A percentile compares a stretch with the other conserved stretches of the same genome.
Conservation (phyloP, 805 yeast genomes). For the Teunomyces kruisii region DNA sequence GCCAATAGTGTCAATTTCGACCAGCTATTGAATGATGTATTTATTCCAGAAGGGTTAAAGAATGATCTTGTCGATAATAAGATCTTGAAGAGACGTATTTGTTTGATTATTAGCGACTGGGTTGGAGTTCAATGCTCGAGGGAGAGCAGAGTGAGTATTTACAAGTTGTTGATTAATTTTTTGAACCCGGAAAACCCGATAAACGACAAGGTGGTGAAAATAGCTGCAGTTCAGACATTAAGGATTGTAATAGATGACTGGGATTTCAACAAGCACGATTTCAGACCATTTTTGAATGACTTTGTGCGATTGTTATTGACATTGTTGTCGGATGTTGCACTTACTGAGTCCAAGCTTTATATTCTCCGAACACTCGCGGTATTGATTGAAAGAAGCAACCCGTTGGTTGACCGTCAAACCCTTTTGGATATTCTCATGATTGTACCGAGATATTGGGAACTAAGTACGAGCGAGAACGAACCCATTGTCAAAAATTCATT, state of each 20-base stretch:
- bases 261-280: slow-evolving; percentile 71
- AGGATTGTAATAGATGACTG: slow-evolving; percentile 76
- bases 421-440: slow-evolving; percentile 50
- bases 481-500: slow-evolving; percentile 40
- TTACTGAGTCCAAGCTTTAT: slow-evolving; percentile 76
- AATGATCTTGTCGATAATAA: slow-evolving; percentile 49
- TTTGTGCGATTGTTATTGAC: slow-evolving; percentile 50
- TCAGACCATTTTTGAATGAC: slow-evolving; percentile 61
- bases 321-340: slow-evolving; percentile 49
- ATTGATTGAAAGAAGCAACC: slow-evolving; percentile 63
- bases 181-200: slow-evolving; percentile 43
- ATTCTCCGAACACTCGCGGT: slow-evolving; percentile 67
- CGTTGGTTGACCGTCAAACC: slow-evolving; percentile 53
- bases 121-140: slow-evolving; percentile 61
- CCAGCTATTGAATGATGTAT: slow-evolving; percentile 52
- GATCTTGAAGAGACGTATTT: slow-evolving; percentile 73
- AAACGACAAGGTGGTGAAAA: slow-evolving; percentile 77
- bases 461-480: slow-evolving; percentile 36
- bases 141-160: slow-evolving; percentile 57
- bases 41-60: slow-evolving; percentile 65
- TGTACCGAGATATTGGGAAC: slow-evolving; percentile 79
- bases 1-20: slow-evolving; percentile 69
- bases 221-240: slow-evolving; percentile 72
- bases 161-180: slow-evolving; percentile 53
- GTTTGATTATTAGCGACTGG: slow-evolving; percentile 82